phyloP scores from a whole-genome alignment of 2,329 filamentous ascomycete genomes.

The Diaporthe sp. region DNA sequence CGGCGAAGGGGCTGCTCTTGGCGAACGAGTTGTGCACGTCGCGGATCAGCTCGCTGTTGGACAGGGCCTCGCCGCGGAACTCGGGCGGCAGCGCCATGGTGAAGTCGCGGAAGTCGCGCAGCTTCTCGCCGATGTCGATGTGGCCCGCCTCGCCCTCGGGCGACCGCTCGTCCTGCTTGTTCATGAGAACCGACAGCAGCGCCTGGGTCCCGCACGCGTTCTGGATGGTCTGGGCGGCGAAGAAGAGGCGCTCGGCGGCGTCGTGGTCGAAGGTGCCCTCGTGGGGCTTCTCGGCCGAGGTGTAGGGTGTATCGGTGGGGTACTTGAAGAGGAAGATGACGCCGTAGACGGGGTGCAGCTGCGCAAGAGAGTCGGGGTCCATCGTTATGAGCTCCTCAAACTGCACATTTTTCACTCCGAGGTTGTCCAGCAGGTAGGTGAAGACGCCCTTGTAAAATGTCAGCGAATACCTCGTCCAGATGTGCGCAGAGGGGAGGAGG shows the following conservation, averaged over 20 bases:
- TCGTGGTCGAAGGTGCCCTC: constrained; percentile 86
- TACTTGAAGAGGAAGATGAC: constrained; percentile 99
- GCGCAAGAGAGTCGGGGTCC: constrained; percentile 79
- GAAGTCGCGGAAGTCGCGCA: constrained; percentile 88
- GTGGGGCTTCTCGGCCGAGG: constrained; percentile 71
- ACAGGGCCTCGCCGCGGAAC: constrained; percentile 71
- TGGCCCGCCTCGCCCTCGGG: constrained; percentile 50
- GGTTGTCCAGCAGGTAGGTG: constrained; percentile 91
- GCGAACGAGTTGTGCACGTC: constrained; percentile 93
- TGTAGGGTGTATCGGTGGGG: constrained; percentile 77
- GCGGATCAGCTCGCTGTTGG: constrained; percentile 76
- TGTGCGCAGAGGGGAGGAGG: neutral
- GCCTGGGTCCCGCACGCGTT: constrained; percentile 99
- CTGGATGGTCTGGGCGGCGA: constrained; percentile 96
- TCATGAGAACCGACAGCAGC: constrained; percentile 89
- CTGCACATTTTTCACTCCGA: constrained; percentile 93
- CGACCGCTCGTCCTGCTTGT: constrained; percentile 70
- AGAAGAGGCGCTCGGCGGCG: constrained; percentile 85
- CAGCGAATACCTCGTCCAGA: constrained; percentile 46
- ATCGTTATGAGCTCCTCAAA: constrained; percentile 96
- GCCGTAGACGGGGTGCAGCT: constrained; percentile 86
- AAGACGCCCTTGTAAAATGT: constrained; percentile 82
- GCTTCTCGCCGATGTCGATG: constrained; percentile 78
- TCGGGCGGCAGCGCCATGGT: constrained; percentile 85
- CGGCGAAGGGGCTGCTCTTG: constrained; percentile 87